phyloP scores from a whole-genome alignment of 768 basidiomycete species.

The Tremella fuciformis region DNA sequence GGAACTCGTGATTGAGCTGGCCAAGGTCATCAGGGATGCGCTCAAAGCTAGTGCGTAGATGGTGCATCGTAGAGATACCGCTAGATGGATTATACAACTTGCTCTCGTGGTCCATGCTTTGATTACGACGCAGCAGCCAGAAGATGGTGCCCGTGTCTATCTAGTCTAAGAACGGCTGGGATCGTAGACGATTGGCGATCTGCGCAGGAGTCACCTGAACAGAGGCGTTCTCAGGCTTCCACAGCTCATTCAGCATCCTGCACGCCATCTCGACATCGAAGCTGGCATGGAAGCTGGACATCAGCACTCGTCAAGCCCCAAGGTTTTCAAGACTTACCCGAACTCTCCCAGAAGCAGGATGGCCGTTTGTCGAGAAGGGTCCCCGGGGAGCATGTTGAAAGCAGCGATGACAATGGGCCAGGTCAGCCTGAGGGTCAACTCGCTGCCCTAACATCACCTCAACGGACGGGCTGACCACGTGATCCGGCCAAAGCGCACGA shows the following conservation, averaged over 20 bases:
- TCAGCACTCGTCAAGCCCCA: background rate
- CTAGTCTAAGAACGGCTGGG: slow-evolving; percentile 24
- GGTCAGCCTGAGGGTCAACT: slow-evolving; percentile 28
- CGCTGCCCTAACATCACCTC: background rate
- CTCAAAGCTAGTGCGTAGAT: background rate
- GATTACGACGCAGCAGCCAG: too few species aligned
- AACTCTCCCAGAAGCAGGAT: slow-evolving; percentile 34
- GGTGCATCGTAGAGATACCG: too few species aligned
- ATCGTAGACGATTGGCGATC: slow-evolving; percentile 4
- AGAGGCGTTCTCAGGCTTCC: slow-evolving; percentile 8
- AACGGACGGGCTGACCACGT: slow-evolving; percentile 25
- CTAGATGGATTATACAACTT: too few species aligned
- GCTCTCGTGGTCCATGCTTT: too few species aligned
- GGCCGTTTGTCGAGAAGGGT: slow-evolving; percentile 25
- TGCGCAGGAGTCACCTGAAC: slow-evolving; percentile 9
- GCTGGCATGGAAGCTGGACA: slow-evolving; percentile 15
- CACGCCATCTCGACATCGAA: slow-evolving; percentile 25
- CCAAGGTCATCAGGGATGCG: slow-evolving; percentile 58
- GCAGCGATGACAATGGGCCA: slow-evolving; percentile 45
- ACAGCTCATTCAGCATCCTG: slow-evolving; percentile 20
- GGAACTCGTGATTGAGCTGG: slow-evolving; percentile 69
- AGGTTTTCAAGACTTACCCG: slow-evolving; percentile 16
- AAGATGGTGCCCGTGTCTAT: too few species aligned
- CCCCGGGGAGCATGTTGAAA: slow-evolving; percentile 28
- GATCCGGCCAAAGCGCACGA: slow-evolving; percentile 29